A percentile compares a stretch with the other conserved stretches of the same genome.
These are phyloP conservation scores for Salinomyces thailandicus DNA, from an alignment of 2,329 filamentous ascomycete species.

Conservation along the genomic window DNA sequence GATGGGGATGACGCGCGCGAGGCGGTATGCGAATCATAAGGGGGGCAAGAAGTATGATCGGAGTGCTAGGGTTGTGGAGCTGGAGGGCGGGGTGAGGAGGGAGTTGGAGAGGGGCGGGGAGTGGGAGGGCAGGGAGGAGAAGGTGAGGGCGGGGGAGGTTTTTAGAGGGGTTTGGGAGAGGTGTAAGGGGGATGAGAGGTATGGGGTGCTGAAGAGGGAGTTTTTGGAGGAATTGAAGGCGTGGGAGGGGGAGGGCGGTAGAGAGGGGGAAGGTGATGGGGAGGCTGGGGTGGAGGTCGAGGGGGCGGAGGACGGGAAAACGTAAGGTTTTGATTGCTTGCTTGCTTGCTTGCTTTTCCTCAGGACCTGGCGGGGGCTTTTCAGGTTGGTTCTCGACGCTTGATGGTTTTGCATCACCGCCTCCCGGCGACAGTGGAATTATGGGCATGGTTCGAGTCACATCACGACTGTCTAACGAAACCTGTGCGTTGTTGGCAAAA, in stretches of 20 bases:
- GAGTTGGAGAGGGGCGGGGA: slow-evolving; percentile 35
- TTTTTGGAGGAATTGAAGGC: slow-evolving; percentile 40
- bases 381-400: too few relatives aligned
- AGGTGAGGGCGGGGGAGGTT: slow-evolving; percentile 39
- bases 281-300: slow-evolving; percentile 2
- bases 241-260: slow-evolving; percentile 24
- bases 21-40: slow-evolving; percentile 47
- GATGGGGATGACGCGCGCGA: slow-evolving; percentile 55
- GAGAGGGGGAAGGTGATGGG: not conserved
- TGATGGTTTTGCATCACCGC: too few relatives aligned
- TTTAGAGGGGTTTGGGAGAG: slow-evolving; percentile 42
- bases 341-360: too few relatives aligned
- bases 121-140: slow-evolving; percentile 41
- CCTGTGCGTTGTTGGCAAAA: too few relatives aligned
- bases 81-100: slow-evolving; percentile 15
- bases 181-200: slow-evolving; percentile 36
- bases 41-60: slow-evolving; percentile 45
- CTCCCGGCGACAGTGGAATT: too few relatives aligned
- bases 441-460: too few relatives aligned
- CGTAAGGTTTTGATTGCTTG: too few relatives aligned
- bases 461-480: too few relatives aligned
- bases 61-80: slow-evolving; percentile 23
- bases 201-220: slow-evolving; percentile 34
- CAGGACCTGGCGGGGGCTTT: too few relatives aligned
- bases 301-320: not conserved